These are phyloP conservation scores for Lobosporangium transversale DNA, from an alignment of 192 early-diverging fungal species.

Conservation along the genomic window DNA sequence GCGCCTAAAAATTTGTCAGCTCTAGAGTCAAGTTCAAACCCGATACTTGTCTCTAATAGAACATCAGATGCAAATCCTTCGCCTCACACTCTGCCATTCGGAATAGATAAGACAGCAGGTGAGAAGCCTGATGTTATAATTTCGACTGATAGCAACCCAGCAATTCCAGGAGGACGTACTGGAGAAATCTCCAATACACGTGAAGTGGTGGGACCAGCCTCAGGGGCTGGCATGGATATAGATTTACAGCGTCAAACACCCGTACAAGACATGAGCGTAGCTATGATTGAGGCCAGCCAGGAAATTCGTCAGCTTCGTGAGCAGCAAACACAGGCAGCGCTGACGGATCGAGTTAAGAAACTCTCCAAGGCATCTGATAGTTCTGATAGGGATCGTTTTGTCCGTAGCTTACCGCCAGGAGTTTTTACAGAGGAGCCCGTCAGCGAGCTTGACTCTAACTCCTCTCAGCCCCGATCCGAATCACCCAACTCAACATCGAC, in stretches of 20 bases:
- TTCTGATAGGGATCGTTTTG: constrained; percentile 48
- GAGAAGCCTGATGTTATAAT: constrained; percentile 24
- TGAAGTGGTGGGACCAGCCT: constrained; percentile 10
- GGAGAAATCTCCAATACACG: constrained; percentile 12
- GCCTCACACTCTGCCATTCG: background rate
- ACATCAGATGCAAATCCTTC: background rate
- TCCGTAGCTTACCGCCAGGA: constrained; percentile 42
- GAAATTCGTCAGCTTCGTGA: constrained; percentile 38
- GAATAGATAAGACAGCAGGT: constrained; percentile 34
- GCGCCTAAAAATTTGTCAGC: background rate
- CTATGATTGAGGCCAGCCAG: constrained; percentile 38
- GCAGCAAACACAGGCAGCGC: constrained; percentile 36
- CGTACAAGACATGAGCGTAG: constrained; percentile 30
- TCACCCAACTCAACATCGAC: constrained; percentile 19
- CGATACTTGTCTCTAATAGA: background rate
- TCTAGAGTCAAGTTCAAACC: constrained; percentile 6
- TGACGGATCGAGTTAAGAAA: constrained; percentile 43
- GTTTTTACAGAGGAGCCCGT: constrained; percentile 37
- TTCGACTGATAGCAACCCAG: background rate
- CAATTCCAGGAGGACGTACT: constrained; percentile 12
- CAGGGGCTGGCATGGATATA: constrained; percentile 9
- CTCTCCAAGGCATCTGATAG: constrained; percentile 48
- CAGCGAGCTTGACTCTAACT: constrained; percentile 31
- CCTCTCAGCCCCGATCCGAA: constrained; percentile 11
- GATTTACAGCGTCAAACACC: constrained; percentile 41